Evolutionary conservation across 2,329 filamentous ascomycete species (phyloP).

Genomic region (Pseudocercospora ulei): DNA sequence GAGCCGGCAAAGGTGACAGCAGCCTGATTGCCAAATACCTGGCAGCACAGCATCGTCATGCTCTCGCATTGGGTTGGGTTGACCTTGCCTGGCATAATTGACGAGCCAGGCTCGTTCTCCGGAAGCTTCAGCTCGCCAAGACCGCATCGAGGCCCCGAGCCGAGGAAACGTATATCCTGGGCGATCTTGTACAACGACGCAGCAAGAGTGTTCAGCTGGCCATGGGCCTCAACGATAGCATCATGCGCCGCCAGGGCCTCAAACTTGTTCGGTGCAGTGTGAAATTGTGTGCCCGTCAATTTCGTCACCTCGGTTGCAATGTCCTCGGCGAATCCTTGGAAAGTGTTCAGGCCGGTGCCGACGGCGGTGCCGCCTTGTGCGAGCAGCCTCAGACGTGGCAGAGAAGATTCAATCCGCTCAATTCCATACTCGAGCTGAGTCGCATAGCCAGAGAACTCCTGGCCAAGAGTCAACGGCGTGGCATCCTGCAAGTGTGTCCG

Average conservation of each 20-base stretch:
- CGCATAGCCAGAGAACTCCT: slow-evolving; percentile 97
- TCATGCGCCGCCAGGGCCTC: slow-evolving; percentile 94
- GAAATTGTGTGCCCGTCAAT: slow-evolving; percentile 87
- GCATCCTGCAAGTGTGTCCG: slow-evolving; percentile 96
- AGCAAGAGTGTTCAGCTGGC: slow-evolving; percentile 86
- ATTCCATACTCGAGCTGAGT: slow-evolving; percentile 87
- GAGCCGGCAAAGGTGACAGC: slow-evolving; percentile 89
- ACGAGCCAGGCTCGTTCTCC: slow-evolving; percentile 95
- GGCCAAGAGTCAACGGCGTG: slow-evolving; percentile 85
- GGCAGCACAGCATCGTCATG: slow-evolving; percentile 92
- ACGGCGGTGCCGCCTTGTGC: slow-evolving; percentile 96
- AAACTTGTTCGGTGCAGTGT: slow-evolving; percentile 98
- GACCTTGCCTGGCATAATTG: slow-evolving; percentile 99
- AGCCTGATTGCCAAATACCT: slow-evolving; percentile 96
- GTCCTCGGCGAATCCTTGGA: slow-evolving; percentile 86
- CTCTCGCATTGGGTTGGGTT: slow-evolving; percentile 98
- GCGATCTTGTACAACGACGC: slow-evolving; percentile 93
- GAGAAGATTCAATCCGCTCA: slow-evolving; percentile 68
- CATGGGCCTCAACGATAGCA: slow-evolving; percentile 86
- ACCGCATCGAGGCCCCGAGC: slow-evolving; percentile 88
- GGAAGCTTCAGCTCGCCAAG: slow-evolving; percentile 86
- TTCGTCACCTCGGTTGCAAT: slow-evolving; percentile 84
- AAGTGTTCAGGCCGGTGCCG: slow-evolving; percentile 95
- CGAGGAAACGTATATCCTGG: slow-evolving; percentile 94
- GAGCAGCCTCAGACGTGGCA: slow-evolving; percentile 75